phyloP scores from a whole-genome alignment of 306 rosid genomes.

The Arachis stenosperma region DNA sequence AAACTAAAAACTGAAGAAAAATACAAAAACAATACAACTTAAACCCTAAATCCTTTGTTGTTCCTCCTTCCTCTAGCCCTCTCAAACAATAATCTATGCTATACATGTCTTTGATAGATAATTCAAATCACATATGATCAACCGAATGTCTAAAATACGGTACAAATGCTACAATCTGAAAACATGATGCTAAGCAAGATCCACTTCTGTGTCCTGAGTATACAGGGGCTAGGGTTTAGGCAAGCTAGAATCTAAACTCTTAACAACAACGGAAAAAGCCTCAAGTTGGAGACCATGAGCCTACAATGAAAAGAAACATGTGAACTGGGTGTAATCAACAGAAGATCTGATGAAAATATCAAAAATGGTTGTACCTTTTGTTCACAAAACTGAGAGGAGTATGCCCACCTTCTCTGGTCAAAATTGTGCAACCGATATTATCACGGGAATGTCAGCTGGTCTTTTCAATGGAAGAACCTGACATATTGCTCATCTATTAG shows the following conservation, averaged over 20 bases:
- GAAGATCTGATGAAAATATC: constrained; percentile 50
- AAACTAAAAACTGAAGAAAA: neutral
- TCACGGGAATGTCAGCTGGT: constrained; percentile 51
- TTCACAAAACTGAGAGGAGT: constrained; percentile 53
- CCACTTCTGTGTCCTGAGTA: no score
- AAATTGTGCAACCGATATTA: constrained; percentile 95
- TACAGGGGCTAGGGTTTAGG: constrained; percentile 42
- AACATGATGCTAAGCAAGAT: no score
- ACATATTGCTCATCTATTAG: constrained; percentile 42
- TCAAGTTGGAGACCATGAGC: constrained; percentile 95
- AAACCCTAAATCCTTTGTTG: no score
- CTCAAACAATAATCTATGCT: no score
- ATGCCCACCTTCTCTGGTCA: constrained; percentile 96
- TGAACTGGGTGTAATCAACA: constrained; percentile 36
- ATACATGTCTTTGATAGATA: no score
- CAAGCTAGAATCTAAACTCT: constrained; percentile 56
- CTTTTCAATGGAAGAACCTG: constrained; percentile 92
- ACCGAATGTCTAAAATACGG: no score
- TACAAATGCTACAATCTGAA: no score
- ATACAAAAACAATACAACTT: no score
- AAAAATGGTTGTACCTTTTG: constrained; percentile 48
- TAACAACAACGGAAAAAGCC: constrained; percentile 78
- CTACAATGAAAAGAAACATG: constrained; percentile 52
- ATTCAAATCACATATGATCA: no score
- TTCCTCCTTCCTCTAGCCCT: no score